Evolutionary conservation across 192 early-diverging fungal species (phyloP).

Genomic region (Nowakowskiella sp.): DNA sequence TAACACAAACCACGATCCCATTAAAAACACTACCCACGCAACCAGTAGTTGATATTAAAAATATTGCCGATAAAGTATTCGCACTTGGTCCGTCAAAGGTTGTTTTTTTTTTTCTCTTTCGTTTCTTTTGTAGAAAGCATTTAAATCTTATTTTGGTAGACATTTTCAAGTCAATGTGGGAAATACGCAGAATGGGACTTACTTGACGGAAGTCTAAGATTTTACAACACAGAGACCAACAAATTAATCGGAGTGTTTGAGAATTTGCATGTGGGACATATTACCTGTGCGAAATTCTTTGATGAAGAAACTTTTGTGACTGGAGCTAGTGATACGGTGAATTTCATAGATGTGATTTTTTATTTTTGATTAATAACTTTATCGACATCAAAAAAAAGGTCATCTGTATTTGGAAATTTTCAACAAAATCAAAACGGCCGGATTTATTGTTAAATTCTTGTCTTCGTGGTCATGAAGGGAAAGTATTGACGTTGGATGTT

Average conservation of each 20-base stretch:
- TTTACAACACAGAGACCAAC: neutral
- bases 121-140: no score
- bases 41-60: no score
- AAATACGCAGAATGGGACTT: slow-evolving; percentile 14
- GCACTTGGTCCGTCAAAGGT: no score
- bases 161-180: no score
- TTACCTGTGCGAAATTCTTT: neutral
- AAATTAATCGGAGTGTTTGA: slow-evolving; percentile 2
- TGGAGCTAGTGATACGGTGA: neutral
- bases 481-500: slow-evolving; percentile 1
- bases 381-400: slow-evolving; percentile 6
- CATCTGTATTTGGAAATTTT: slow-evolving; percentile 13
- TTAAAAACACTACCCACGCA: no score
- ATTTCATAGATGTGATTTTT: neutral
- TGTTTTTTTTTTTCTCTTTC: no score
- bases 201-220: slow-evolving; percentile 3
- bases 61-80: no score
- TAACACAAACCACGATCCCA: no score
- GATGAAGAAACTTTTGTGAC: neutral
- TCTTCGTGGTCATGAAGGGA: slow-evolving; percentile 7
- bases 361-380: neutral
- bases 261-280: slow-evolving; percentile 10
- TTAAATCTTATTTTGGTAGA: no score
- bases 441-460: neutral
- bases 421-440: neutral